phyloP scores from a whole-genome alignment of 805 yeast genomes.

The Starmerella sirachaensis region DNA sequence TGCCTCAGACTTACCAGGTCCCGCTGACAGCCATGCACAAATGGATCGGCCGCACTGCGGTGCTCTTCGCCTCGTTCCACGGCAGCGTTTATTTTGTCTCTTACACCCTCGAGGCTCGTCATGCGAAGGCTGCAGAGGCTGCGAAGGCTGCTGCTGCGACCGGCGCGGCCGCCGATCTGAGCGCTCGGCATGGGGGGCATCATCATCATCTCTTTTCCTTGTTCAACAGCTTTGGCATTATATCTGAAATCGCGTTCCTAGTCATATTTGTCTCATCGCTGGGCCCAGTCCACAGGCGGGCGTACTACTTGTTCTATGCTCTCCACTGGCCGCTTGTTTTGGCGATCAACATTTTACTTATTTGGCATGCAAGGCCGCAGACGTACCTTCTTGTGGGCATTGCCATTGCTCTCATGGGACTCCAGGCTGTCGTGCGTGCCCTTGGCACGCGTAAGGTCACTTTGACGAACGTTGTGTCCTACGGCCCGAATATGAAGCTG shows the following conservation, averaged over 20 bases:
- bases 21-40: constrained; percentile 70
- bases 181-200: constrained; percentile 17
- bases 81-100: constrained; percentile 39
- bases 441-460: constrained; percentile 16
- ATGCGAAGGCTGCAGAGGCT: too few relatives aligned
- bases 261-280: constrained; percentile 61
- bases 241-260: constrained; percentile 36
- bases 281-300: constrained; percentile 47
- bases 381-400: constrained; percentile 44
- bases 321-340: constrained; percentile 69
- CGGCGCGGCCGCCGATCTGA: not conserved
- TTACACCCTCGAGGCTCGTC: constrained; percentile 7
- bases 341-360: constrained; percentile 44
- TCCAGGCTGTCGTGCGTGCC: constrained; percentile 47
- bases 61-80: constrained; percentile 54
- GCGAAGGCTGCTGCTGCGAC: not conserved
- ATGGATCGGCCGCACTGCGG: constrained; percentile 77
- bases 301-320: constrained; percentile 53
- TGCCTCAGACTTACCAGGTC: constrained; percentile 64
- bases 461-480: constrained; percentile 26
- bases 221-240: constrained; percentile 57
- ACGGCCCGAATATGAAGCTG: constrained; percentile 34
- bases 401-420: constrained; percentile 40
- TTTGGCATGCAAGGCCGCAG: constrained; percentile 76
- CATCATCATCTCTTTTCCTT: constrained; percentile 10